phyloP scores from a whole-genome alignment of 169 alveolate species.

The Cardiosporidium cionae region DNA sequence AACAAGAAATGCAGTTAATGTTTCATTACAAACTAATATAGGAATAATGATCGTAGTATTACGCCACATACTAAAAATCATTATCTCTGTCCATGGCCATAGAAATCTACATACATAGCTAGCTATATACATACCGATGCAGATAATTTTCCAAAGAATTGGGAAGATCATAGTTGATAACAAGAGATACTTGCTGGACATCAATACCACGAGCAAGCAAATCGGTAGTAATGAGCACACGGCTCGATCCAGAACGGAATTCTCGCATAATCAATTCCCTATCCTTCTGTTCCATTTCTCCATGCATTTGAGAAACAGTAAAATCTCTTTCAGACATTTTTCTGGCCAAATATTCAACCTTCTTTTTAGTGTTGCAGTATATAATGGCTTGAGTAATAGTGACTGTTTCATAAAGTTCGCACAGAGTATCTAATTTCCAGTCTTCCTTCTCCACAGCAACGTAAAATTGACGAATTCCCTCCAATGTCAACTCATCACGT shows the following conservation, averaged over 20 bases:
- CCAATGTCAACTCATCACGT: constrained; percentile 95
- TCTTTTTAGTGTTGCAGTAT: constrained; percentile 95
- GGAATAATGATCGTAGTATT: constrained; percentile 5
- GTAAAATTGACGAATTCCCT: constrained; percentile 96
- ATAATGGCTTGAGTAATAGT: constrained; percentile 95
- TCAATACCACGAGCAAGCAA: constrained; percentile 98
- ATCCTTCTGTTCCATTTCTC: constrained; percentile 93
- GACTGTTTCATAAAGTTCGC: constrained; percentile 91
- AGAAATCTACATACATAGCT: no score
- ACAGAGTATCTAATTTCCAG: constrained; percentile 88
- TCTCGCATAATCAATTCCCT: constrained; percentile 95
- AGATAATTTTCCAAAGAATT: constrained; percentile 90
- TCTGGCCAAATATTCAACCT: constrained; percentile 86
- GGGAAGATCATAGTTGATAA: constrained; percentile 97
- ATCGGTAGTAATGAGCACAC: constrained; percentile 97
- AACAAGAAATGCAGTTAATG: not conserved
- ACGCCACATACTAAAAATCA: no score
- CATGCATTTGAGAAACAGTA: constrained; percentile 95
- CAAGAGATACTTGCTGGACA: constrained; percentile 82
- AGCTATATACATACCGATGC: no score
- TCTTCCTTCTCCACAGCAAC: constrained; percentile 96
- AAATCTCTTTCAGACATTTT: constrained; percentile 89
- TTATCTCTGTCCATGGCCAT: no score
- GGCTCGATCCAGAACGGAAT: constrained; percentile 94
- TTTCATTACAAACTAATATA: not conserved